Conservation (phyloP, 257 asterid genomes). For the Gynochthodes officinalis region DNA sequence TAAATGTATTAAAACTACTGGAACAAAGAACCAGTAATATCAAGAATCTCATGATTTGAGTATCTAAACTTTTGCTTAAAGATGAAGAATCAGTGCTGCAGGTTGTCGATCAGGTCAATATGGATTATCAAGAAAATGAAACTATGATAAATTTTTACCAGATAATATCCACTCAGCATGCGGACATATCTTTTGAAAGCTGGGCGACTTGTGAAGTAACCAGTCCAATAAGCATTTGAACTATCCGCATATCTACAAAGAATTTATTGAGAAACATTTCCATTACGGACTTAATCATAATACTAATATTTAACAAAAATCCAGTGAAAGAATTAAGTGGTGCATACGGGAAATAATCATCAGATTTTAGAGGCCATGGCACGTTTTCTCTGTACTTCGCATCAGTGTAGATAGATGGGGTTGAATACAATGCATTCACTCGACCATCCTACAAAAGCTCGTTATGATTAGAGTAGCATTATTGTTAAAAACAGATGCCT, state of each 20-base stretch:
- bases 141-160: conserved; percentile 35
- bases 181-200: conserved; percentile 73
- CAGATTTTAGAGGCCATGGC: conserved; percentile 74
- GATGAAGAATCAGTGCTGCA: background rate
- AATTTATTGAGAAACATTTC: conserved; percentile 12
- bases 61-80: background rate
- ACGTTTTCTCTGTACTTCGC: conserved; percentile 58
- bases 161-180: conserved; percentile 68
- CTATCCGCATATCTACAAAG: conserved; percentile 60
- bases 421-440: conserved; percentile 80
- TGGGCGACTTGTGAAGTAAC: conserved; percentile 82
- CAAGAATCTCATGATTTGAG: too few relatives aligned
- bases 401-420: conserved; percentile 80
- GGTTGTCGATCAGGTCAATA: background rate
- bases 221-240: conserved; percentile 77
- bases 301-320: background rate
- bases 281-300: background rate
- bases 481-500: too few relatives aligned
- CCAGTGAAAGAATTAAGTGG: conserved; percentile 10
- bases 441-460: conserved; percentile 67
- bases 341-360: conserved; percentile 89
- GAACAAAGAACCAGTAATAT: background rate
- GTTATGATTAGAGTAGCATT: background rate
- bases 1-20: too few relatives aligned
- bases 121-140: background rate